phyloP scores from a whole-genome alignment of 2,329 filamentous ascomycete species.

The Neurospora sp. region DNA sequence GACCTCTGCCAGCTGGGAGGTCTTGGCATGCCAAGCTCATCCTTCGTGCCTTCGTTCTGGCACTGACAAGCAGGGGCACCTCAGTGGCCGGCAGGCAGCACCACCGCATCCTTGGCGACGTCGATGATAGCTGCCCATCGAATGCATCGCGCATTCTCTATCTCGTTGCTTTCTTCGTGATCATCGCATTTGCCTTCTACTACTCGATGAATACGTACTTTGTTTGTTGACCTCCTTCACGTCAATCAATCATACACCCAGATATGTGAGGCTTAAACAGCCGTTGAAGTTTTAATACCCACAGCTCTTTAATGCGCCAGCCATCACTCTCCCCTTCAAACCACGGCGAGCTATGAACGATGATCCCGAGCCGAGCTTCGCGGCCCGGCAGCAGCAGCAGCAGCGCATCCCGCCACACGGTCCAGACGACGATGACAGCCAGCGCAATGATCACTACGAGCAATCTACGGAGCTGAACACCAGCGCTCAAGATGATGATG shows the following conservation, averaged over 20 bases:
- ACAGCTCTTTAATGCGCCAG: not conserved
- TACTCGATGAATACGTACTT: not conserved
- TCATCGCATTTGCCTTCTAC: not conserved
- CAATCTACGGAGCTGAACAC: constrained; percentile 5
- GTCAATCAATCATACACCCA: not conserved
- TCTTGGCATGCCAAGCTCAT: not conserved
- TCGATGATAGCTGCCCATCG: not conserved
- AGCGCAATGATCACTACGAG: constrained; percentile 2
- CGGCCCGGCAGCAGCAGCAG: constrained; percentile 21
- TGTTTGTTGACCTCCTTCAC: not conserved
- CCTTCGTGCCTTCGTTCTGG: not conserved
- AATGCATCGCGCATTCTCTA: not conserved
- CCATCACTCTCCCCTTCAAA: constrained; percentile 5
- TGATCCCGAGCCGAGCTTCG: constrained; percentile 33
- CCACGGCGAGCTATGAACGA: constrained; percentile 33
- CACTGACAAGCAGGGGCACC: not conserved
- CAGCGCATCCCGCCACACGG: constrained; percentile 3
- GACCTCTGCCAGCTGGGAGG: not conserved
- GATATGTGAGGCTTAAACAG: not conserved
- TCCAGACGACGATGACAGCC: not conserved
- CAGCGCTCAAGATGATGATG: constrained; percentile 5
- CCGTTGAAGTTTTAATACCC: not conserved
- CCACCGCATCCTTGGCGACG: not conserved
- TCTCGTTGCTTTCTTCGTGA: not conserved
- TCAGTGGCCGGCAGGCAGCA: not conserved